phyloP scores from a whole-genome alignment of 495 filamentous ascomycete genomes.

The Apiosordaria backusii region DNA sequence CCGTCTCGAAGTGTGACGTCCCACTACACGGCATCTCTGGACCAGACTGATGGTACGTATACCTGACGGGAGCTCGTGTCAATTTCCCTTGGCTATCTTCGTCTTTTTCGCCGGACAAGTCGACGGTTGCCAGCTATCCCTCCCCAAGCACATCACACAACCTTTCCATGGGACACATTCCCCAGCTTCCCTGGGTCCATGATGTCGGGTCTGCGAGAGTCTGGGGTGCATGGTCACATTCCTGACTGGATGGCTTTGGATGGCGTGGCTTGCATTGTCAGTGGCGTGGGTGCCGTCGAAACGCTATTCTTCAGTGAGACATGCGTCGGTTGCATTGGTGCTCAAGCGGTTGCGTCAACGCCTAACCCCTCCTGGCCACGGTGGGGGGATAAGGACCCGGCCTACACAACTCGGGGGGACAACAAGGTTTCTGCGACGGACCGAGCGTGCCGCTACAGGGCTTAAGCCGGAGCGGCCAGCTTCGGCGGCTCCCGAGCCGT shows the following conservation, averaged over 20 bases:
- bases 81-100: no score
- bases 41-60: neutral
- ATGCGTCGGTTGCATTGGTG: constrained; percentile 4
- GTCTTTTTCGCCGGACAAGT: neutral
- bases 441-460: neutral
- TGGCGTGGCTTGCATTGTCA: constrained; percentile 9
- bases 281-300: neutral
- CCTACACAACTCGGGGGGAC: no score
- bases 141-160: neutral
- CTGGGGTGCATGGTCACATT: neutral
- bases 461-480: neutral
- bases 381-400: no score
- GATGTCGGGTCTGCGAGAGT: neutral
- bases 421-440: neutral
- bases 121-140: neutral
- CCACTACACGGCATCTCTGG: neutral
- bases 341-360: constrained; percentile 4
- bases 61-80: neutral
- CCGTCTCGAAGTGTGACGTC: constrained; percentile 1
- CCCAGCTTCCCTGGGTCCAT: neutral
- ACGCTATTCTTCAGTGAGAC: constrained; percentile 12
- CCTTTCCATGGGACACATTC: neutral
- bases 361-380: neutral
- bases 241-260: neutral
- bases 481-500: constrained; percentile 5